Base-by-base conservation (phyloP, 2,329 filamentous ascomycete species). In the Pseudogymnoascus sp. region DNA sequence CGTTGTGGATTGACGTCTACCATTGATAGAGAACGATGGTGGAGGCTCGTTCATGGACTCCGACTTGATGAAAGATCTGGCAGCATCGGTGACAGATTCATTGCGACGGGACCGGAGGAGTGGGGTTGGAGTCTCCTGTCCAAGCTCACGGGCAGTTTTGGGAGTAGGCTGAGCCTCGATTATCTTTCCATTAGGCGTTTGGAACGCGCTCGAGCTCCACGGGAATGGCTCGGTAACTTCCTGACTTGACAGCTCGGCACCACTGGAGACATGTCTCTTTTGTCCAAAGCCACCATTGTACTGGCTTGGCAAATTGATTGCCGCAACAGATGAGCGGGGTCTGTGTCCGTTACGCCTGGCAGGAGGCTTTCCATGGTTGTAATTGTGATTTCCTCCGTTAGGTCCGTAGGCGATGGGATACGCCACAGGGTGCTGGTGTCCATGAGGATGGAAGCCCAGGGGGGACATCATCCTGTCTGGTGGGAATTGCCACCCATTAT, bases 131-230 rank as follows among this genome's bases (percentile, higher is more conserved):
- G 59, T 60, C 59, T 60, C 35, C 21, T 60, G 59, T n/a, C 59
- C 59, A n/a, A 60, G 59, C n/a, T 60, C 59, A 7, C 59, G 35
- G 10, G 59, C 59, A 42, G 59, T 60, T 15, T 60, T 60, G 3
- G 59, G 59, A 1, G 59, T 60, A 7, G 59, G 35, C 7, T n/a
- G 33, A 2, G 33, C 26, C 15, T 42, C 21, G 4, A 23, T 42
- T 3, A 19, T 60, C 21, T 60, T 60, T 5, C 33, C 59, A n/a
- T 60, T 60, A 1, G 59, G 59, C 6, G 59, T 60, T 2, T 60
- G n/a, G 33, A 56, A 63, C 15, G 13, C 31, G 15, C 9, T 40
- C 11, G 26, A 37, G 23, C 4, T n/a, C 37, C 44, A 29, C 29
- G 50, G 60, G 44, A 35, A 23, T 17, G 29, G 37, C 10, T 46